Conservation (phyloP, 2,329 filamentous ascomycete genomes). For the Fusarium aywerte region DNA sequence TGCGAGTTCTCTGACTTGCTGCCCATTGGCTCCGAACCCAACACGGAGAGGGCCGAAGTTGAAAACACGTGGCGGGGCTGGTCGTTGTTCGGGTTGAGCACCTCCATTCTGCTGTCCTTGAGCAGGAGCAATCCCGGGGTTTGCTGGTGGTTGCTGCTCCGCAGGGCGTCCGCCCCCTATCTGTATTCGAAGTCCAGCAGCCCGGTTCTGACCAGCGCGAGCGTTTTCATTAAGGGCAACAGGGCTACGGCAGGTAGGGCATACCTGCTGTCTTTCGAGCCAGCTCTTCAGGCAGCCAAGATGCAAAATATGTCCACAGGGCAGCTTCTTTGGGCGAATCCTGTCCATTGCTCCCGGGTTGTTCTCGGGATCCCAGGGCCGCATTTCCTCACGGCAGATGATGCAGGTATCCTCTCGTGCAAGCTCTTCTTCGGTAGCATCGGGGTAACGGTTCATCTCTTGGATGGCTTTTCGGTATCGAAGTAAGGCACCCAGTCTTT, state of each 20-base stretch:
- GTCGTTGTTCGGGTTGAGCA: conserved; percentile 37
- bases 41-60: conserved; percentile 80
- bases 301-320: conserved; percentile 95
- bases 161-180: conserved; percentile 42
- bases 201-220: conserved; percentile 45
- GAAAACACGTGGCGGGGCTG: conserved; percentile 67
- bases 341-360: conserved; percentile 81
- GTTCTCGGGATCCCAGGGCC: conserved; percentile 71
- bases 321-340: conserved; percentile 91
- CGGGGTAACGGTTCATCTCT: conserved; percentile 94
- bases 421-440: conserved; percentile 89
- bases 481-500: conserved; percentile 87
- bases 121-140: conserved; percentile 31
- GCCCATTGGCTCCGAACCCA: conserved; percentile 78
- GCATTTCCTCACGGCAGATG: conserved; percentile 97
- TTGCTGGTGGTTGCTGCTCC: conserved; percentile 42
- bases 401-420: conserved; percentile 92
- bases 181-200: conserved; percentile 48
- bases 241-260: conserved; percentile 89
- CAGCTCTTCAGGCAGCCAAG: conserved; percentile 95
- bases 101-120: conserved; percentile 42
- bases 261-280: conserved; percentile 97
- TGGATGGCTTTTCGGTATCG: conserved; percentile 90
- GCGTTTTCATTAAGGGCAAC: conserved; percentile 60
- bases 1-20: conserved; percentile 74